Percentiles rank a stretch among this genome's conserved stretches.
phyloP scores from a whole-genome alignment of 2,329 filamentous ascomycete genomes.

The Pseudogymnoascus destructans region DNA sequence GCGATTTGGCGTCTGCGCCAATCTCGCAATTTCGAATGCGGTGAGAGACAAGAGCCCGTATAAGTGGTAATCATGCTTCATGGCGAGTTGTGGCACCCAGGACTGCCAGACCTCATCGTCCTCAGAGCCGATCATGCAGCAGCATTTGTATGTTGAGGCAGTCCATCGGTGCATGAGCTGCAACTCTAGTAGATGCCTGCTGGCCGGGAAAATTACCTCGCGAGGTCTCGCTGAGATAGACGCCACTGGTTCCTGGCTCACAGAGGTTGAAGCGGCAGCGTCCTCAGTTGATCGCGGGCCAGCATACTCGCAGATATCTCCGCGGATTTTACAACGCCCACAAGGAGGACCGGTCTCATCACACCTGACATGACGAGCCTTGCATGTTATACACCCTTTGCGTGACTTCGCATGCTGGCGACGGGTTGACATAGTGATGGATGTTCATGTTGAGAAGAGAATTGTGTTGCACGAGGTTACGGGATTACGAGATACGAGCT shows the following conservation, averaged over 20 bases:
- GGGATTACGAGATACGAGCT: neutral
- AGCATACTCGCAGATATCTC: constrained; percentile 5
- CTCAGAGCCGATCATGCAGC: constrained; percentile 13
- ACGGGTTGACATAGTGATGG: neutral
- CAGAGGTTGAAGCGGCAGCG: neutral
- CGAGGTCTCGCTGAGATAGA: neutral
- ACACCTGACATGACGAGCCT: constrained; percentile 26
- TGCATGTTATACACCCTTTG: constrained; percentile 15
- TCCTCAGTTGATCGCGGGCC: neutral
- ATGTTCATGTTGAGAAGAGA: neutral
- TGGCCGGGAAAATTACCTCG: neutral
- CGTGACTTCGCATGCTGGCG: constrained; percentile 9
- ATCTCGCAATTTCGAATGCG: constrained; percentile 14
- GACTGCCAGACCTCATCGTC: constrained; percentile 14
- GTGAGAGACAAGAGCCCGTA: constrained; percentile 14
- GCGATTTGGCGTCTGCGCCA: neutral
- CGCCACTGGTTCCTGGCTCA: neutral
- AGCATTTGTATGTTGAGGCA: constrained; percentile 14
- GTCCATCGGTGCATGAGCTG: constrained; percentile 20
- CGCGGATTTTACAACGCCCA: constrained; percentile 20
- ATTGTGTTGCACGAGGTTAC: neutral
- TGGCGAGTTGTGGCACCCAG: constrained; percentile 12
- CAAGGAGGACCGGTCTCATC: constrained; percentile 24
- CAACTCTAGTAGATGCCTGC: constrained; percentile 15
- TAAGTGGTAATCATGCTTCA: constrained; percentile 14